phyloP scores from a whole-genome alignment of 106 monocot species.

The Dendrobium officinale region DNA sequence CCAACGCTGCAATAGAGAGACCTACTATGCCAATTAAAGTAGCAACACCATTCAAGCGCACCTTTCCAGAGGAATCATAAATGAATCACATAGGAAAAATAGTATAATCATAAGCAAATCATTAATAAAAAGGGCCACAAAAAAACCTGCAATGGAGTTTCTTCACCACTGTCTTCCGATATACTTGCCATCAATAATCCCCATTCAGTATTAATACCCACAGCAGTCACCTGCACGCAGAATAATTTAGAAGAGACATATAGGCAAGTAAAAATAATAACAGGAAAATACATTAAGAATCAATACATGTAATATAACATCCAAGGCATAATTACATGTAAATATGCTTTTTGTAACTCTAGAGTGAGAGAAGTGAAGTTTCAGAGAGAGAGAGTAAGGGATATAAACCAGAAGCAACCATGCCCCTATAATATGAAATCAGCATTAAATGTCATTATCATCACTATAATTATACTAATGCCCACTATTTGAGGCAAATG shows the following conservation, averaged over 20 bases:
- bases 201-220: conserved; percentile 98
- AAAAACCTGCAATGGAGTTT: conserved; percentile 92
- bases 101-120: neutral
- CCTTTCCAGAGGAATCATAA: conserved; percentile 33
- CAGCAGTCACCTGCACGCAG: conserved; percentile 72
- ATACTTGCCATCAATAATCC: conserved; percentile 94
- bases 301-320: neutral
- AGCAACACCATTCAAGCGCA: conserved; percentile 91
- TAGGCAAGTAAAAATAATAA: neutral
- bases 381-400: neutral
- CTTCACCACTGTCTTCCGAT: conserved; percentile 92
- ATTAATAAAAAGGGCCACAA: neutral
- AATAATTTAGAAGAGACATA: neutral
- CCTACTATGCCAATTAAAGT: conserved; percentile 91
- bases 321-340: neutral
- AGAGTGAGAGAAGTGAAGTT: neutral
- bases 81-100: neutral
- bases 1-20: conserved; percentile 57
- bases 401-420: neutral
- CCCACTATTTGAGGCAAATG: neutral
- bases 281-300: neutral
- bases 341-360: neutral
- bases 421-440: neutral
- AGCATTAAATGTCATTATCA: neutral
- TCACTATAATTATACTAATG: neutral